Evolutionary conservation across 2,329 filamentous ascomycete species (phyloP), one percentile per base, ranked within the genome.

Genomic region (Penicillium sp.): DNA sequence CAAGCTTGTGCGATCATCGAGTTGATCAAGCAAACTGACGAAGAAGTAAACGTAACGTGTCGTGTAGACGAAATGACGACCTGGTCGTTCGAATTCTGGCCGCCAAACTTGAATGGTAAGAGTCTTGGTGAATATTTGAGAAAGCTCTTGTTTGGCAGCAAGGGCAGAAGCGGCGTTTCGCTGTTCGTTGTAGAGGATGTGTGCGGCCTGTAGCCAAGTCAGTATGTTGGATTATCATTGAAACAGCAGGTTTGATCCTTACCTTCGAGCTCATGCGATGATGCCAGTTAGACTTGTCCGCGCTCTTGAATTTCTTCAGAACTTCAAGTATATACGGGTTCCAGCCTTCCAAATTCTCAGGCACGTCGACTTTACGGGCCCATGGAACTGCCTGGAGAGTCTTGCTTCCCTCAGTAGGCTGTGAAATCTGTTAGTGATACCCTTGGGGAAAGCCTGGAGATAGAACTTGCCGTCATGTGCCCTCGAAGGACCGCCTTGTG

Each of bases 21-120:
- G 82, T 47, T 90, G 83, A 40, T 88, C 84, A 6, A 96, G 79
- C 7, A 96, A 79, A 51, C 83, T 81, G 11, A 91, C 85, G 72
- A 95, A 91, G 67, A 94, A 94, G 16, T 86, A 86, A 1, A 91
- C 88, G 67, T 97, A 97, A 59, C 89, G 87, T 46, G 90, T 86
- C 0, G 91, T 96, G 70, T 94, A 97, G 36, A 96, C 91, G 67
- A 96, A 94, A 71, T 97, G 92, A 16, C 92, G 85, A 0, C 92
- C 92, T 0, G 91, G 81, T 21, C 87, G 80, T 70, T 97, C 92
- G 44, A 90, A 86, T 61, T 96, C 92, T 36, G 92, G 94, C 64
- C 92, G 93, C 92, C 92, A 97, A 4, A 97, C 91, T 67, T 95
- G 93, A 71, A 96, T 87, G 1, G 90, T 88, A 88, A 96, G 96